Evolutionary conservation across 345 rosid species (phyloP).

Genomic region (Brassica juncea): DNA sequence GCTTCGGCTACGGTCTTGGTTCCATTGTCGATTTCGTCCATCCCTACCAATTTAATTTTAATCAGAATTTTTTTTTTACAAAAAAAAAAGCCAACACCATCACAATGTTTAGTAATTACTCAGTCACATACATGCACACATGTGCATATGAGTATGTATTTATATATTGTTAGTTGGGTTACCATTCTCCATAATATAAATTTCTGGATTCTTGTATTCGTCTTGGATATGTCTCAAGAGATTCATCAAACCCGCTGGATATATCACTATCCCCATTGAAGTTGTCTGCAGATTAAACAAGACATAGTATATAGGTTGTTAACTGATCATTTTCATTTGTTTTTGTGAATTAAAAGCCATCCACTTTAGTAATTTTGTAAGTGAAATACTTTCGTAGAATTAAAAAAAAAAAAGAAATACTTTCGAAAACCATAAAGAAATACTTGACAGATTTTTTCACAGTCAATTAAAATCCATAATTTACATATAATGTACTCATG

Average conservation of each 20-base stretch:
- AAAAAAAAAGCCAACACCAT: not conserved
- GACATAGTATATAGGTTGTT: not conserved
- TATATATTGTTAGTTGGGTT: not conserved
- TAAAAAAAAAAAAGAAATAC: no score
- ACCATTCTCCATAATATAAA: slow-evolving; percentile 47
- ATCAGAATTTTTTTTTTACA: not conserved
- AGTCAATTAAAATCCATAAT: not conserved
- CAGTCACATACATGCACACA: not conserved
- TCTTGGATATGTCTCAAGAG: slow-evolving; percentile 39
- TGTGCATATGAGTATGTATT: not conserved
- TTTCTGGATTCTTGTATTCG: slow-evolving; percentile 39
- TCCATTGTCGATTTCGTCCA: slow-evolving; percentile 40
- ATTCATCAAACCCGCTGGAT: slow-evolving; percentile 26
- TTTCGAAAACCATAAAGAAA: not conserved
- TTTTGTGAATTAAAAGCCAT: not conserved
- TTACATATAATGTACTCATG: not conserved
- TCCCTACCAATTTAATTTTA: slow-evolving; percentile 15
- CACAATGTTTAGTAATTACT: not conserved
- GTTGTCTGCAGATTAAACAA: slow-evolving; percentile 29
- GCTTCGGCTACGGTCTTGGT: slow-evolving; percentile 10
- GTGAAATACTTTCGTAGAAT: not conserved
- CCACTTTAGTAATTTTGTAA: not conserved
- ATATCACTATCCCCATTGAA: slow-evolving; percentile 32
- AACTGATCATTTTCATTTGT: not conserved
- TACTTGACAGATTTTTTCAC: not conserved